A percentile compares a stretch with the other conserved stretches of the same genome.
Evolutionary conservation across 768 basidiomycete genomes (phyloP).

Genomic region (Leucosporidium scottii): DNA sequence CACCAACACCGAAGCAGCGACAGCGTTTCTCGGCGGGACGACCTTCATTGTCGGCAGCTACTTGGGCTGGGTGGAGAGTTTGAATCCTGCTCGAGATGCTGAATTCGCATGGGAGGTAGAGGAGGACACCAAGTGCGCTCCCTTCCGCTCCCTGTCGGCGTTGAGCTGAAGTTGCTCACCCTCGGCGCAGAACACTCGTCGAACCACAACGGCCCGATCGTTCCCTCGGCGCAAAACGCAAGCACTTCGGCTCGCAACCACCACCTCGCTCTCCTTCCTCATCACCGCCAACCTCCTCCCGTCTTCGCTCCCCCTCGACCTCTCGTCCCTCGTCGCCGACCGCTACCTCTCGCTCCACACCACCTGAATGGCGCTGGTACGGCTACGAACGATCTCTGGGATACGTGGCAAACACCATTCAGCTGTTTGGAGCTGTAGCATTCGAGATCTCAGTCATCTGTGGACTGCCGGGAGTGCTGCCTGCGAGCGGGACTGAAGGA

Average conservation of each 20-base stretch:
- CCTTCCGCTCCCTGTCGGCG: rapidly evolving
- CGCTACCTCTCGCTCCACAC: background rate
- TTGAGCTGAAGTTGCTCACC: background rate
- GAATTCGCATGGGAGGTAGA: slow-evolving; percentile 28
- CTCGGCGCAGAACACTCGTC: background rate
- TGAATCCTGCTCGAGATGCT: slow-evolving; percentile 27
- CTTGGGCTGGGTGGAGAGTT: slow-evolving; percentile 28
- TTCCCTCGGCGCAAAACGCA: slow-evolving; percentile 11
- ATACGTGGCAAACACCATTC: slow-evolving; percentile 31
- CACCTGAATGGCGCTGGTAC: slow-evolving; percentile 26
- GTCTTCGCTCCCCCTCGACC: background rate
- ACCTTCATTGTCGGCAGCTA: slow-evolving; percentile 28
- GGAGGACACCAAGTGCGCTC: slow-evolving; percentile 1
- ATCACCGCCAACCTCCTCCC: background rate
- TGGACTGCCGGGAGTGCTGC: slow-evolving; percentile 28
- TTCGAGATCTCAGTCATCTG: slow-evolving; percentile 26
- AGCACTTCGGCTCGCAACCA: slow-evolving; percentile 15
- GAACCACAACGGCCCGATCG: background rate
- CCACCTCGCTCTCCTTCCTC: background rate
- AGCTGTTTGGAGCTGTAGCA: slow-evolving; percentile 26
- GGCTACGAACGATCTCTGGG: slow-evolving; percentile 14
- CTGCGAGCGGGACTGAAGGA: background rate
- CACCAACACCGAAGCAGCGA: slow-evolving; percentile 19
- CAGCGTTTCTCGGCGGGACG: slow-evolving; percentile 31
- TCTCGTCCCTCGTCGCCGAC: background rate